These are phyloP conservation scores for Tricholomella constricta DNA, from an alignment of 768 basidiomycete species.

Conservation along the genomic window DNA sequence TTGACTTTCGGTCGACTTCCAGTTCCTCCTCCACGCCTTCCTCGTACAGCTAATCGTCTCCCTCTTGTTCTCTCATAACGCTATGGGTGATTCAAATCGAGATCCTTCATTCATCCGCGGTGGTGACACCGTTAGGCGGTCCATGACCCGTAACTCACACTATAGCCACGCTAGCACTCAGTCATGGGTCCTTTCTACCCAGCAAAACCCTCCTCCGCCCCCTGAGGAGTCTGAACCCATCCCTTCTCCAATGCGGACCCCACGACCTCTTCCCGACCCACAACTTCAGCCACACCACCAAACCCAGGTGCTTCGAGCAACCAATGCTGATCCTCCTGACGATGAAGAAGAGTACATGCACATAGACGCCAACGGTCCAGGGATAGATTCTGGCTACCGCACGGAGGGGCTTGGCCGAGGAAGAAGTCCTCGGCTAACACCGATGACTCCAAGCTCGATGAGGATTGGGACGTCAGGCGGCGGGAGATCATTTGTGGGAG, in stretches of 20 bases:
- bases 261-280: constrained; percentile 35
- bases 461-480: neutral
- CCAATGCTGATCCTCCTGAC: constrained; percentile 22
- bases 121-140: constrained; percentile 11
- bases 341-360: constrained; percentile 36
- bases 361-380: constrained; percentile 22
- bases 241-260: constrained; percentile 25
- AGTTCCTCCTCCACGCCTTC: neutral
- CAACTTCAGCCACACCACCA: constrained; percentile 17
- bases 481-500: constrained; percentile 36
- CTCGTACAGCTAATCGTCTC: neutral
- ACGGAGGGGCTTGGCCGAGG: constrained; percentile 19
- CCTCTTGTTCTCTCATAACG: neutral
- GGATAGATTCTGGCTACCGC: constrained; percentile 14
- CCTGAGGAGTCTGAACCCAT: constrained; percentile 18
- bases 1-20: neutral
- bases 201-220: constrained; percentile 32
- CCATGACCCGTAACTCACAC: constrained; percentile 20
- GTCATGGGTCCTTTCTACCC: constrained; percentile 41
- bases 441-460: neutral
- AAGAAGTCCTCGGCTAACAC: constrained; percentile 1
- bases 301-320: constrained; percentile 13
- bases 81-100: neutral
- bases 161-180: constrained; percentile 31
- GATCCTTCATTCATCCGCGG: neutral